Percentiles rank a stretch among this genome's conserved stretches.
Conservation (phyloP, 1,284 basidiomycete species). For the Papiliotrema nemorosa region DNA sequence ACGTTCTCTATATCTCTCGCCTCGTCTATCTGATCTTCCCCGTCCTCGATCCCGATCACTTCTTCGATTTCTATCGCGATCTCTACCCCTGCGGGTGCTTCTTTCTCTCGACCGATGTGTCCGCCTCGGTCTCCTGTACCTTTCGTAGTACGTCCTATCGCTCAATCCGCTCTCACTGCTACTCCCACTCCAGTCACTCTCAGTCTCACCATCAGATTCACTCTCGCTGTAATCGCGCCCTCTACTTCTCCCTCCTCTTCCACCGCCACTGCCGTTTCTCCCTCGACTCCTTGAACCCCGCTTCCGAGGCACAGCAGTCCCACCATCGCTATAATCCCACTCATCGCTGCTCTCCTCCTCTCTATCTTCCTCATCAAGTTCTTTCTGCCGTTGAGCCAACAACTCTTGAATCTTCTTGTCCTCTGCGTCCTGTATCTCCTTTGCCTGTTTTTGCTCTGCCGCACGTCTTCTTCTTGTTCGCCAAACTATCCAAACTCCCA, state of each 20-base stretch:
- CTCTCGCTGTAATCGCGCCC: not conserved
- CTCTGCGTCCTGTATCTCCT: slow-evolving; percentile 19
- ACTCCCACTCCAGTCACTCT: not conserved
- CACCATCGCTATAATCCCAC: slow-evolving; percentile 20
- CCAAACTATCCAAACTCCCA: slow-evolving; percentile 21
- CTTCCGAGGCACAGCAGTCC: slow-evolving; percentile 14
- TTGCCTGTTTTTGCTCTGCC: slow-evolving; percentile 8
- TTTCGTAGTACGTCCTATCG: slow-evolving; percentile 7
- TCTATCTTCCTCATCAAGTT: not conserved
- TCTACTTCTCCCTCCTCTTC: slow-evolving; percentile 1
- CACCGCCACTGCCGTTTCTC: slow-evolving; percentile 4
- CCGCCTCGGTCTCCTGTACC: not conserved
- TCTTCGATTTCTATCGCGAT: not conserved
- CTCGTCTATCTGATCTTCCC: not conserved
- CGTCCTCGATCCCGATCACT: not conserved
- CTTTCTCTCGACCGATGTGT: not conserved
- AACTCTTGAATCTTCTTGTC: slow-evolving; percentile 9
- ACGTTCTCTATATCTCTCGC: not conserved
- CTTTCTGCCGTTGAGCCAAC: not conserved
- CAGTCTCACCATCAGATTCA: too few relatives aligned
- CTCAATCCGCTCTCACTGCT: not conserved
- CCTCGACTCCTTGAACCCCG: slow-evolving; percentile 1
- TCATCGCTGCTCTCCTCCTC: slow-evolving; percentile 9
- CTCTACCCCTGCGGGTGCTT: not conserved
- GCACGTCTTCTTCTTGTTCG: slow-evolving; percentile 14